Base-by-base conservation (phyloP, 805 yeast genomes). In the Torulaspora maleeae region DNA sequence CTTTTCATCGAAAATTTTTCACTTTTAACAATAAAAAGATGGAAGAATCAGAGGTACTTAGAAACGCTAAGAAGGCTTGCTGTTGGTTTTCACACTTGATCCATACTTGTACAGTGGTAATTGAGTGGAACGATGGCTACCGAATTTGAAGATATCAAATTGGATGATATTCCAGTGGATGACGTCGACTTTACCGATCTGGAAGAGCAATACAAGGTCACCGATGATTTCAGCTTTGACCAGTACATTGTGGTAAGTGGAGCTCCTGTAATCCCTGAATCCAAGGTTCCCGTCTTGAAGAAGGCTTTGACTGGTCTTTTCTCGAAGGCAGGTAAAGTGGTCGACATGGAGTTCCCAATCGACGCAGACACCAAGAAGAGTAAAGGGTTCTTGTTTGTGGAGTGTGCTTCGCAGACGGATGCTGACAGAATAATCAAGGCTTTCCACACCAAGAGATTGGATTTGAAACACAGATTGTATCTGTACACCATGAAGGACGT, bases 201-300 rank as follows among this genome's bases (percentile, higher is more conserved):
- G 61, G 97, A 91, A 66, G 80, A 76, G 46, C 74, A 86, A 68
- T 88, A 76, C 66, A 67, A 77, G 19, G 80, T 84, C 40, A 76
- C 78, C 45, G 79, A 76, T 43, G 79, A 78, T 42, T 70, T 75
- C 47, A 78, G 80, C 41, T 74, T 86, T 46, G 95, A 86, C 60
- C 78, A 78, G 59, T 89, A 79, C 61, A 80, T 91, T 47, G 86
- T 91, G 25, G 84, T 88, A 41, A 97, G 89, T 64, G 99, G 99
- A 38, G 90, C 95, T 9, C 99, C 99, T 55, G 74, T 88, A 50
- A 95, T 95, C 20, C 96, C 97, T 47, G 95, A 83, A 63, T 66
- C 87, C 43, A 93, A 93, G 70, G 86, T 82, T 41, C 86, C 88
- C 45, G 80, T 86, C 47, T 77, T 93, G 63, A 77, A 82, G 55